phyloP scores from a whole-genome alignment of 2,329 filamentous ascomycete genomes.

The Calonectria crousiana region DNA sequence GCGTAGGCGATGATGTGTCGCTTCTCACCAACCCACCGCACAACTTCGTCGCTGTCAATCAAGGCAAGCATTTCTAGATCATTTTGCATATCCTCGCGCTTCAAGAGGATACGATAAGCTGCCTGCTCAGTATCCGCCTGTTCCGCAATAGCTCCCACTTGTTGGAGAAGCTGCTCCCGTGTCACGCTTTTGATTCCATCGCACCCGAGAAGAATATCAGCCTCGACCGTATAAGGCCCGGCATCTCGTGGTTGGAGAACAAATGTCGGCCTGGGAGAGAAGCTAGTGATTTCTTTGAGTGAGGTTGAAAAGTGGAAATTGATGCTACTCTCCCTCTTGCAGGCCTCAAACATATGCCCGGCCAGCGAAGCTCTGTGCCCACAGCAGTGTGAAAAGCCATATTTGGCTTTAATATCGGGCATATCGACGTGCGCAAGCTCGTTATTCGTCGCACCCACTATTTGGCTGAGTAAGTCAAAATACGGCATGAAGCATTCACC shows the following conservation, averaged over 20 bases:
- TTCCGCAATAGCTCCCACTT: constrained; percentile 60
- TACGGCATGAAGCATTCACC: neutral
- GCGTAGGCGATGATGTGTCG: constrained; percentile 78
- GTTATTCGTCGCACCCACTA: constrained; percentile 76
- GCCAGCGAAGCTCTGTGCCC: constrained; percentile 82
- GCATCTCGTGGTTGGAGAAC: constrained; percentile 35
- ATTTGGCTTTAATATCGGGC: constrained; percentile 74
- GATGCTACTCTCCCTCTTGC: constrained; percentile 72
- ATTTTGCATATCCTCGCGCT: constrained; percentile 68
- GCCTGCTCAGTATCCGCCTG: constrained; percentile 63
- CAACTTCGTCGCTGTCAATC: constrained; percentile 67
- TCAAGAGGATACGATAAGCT: constrained; percentile 67
- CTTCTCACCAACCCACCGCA: constrained; percentile 75
- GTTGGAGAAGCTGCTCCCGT: constrained; percentile 64
- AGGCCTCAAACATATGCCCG: constrained; percentile 76
- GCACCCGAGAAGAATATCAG: constrained; percentile 64
- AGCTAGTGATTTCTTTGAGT: constrained; percentile 40
- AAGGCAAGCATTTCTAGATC: constrained; percentile 75
- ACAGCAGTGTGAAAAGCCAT: constrained; percentile 83
- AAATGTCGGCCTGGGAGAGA: constrained; percentile 38
- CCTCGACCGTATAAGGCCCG: constrained; percentile 41
- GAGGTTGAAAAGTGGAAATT: constrained; percentile 71
- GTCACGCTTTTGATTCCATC: constrained; percentile 66
- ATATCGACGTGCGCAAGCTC: constrained; percentile 81
- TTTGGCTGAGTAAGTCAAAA: constrained; percentile 13